A percentile compares a stretch with the other conserved stretches of the same genome.
phyloP scores from a whole-genome alignment of 495 filamentous ascomycete genomes.

The Penicillium goetzii region DNA sequence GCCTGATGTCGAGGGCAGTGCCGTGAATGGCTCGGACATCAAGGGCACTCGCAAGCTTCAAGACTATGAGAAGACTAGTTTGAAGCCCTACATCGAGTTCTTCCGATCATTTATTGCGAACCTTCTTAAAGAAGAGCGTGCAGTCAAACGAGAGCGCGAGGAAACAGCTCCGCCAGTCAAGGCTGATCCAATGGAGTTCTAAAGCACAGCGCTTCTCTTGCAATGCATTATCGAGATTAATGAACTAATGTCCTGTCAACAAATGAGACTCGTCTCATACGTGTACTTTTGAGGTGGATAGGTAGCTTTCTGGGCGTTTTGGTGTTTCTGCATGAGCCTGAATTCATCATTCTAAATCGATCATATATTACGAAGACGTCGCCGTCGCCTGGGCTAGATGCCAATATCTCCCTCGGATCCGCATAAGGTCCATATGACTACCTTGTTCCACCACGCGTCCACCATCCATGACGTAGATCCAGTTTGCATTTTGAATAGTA shows the following conservation, averaged over 20 bases:
- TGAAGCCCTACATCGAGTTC: conserved; percentile 89
- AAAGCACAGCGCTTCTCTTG: not conserved
- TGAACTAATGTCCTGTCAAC: conserved; percentile 23
- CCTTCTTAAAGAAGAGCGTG: conserved; percentile 80
- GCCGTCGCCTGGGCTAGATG: not conserved
- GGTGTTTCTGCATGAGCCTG: not conserved
- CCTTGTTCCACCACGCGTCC: not conserved
- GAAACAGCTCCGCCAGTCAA: conserved; percentile 54
- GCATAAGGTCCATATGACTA: not conserved
- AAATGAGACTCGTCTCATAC: not conserved
- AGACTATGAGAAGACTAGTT: conserved; percentile 96
- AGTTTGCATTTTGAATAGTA: not conserved
- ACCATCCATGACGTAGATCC: conserved; percentile 29
- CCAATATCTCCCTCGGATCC: not conserved
- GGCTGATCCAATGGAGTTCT: conserved; percentile 59
- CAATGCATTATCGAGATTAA: conserved; percentile 10
- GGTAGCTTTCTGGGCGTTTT: conserved; percentile 8
- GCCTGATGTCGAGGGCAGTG: conserved; percentile 46
- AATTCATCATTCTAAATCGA: not conserved
- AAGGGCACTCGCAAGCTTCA: conserved; percentile 55
- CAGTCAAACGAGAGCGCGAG: conserved; percentile 70
- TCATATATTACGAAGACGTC: not conserved
- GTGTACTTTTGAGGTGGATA: not conserved
- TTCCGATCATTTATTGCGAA: conserved; percentile 80
- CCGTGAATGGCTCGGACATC: conserved; percentile 40